phyloP scores from a whole-genome alignment of 2,329 filamentous ascomycete species.

The Aspergillus sp. region DNA sequence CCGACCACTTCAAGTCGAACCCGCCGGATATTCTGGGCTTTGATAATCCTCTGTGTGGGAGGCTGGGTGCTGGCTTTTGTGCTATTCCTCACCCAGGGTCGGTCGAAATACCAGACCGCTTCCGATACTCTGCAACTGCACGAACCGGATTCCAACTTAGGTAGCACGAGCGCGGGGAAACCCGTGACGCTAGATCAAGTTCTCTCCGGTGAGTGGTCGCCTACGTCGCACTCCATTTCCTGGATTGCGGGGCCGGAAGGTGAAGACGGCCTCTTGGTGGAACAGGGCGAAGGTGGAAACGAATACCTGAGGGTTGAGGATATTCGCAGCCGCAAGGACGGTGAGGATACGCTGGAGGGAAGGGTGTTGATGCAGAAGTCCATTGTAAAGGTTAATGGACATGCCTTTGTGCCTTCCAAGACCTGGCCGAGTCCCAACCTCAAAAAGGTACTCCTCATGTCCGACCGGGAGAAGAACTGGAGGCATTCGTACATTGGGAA shows the following conservation, averaged over 20 bases:
- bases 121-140: slow-evolving; percentile 25
- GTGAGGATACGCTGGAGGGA: slow-evolving; percentile 49
- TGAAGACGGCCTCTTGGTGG: slow-evolving; percentile 77
- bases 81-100: slow-evolving; percentile 40
- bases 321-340: slow-evolving; percentile 60
- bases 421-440: slow-evolving; percentile 79
- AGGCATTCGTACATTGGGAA: slow-evolving; percentile 81
- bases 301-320: slow-evolving; percentile 86
- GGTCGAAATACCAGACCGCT: slow-evolving; percentile 31
- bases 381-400: slow-evolving; percentile 60
- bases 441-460: slow-evolving; percentile 80
- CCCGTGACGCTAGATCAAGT: slow-evolving; percentile 45
- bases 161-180: slow-evolving; percentile 38
- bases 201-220: slow-evolving; percentile 38
- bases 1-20: slow-evolving; percentile 28
- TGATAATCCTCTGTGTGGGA: slow-evolving; percentile 42
- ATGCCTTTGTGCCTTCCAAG: slow-evolving; percentile 56
- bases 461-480: slow-evolving; percentile 74
- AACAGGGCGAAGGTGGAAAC: slow-evolving; percentile 61
- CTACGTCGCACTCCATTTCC: slow-evolving; percentile 41
- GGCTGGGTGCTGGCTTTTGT: slow-evolving; percentile 48
- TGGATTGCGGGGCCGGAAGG: slow-evolving; percentile 50
- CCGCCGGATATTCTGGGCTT: slow-evolving; percentile 39
- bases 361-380: slow-evolving; percentile 73
- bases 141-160: slow-evolving; percentile 30